Base-by-base conservation (phyloP, 2,329 filamentous ascomycete genomes). In the Stachybotrys chartarum region DNA sequence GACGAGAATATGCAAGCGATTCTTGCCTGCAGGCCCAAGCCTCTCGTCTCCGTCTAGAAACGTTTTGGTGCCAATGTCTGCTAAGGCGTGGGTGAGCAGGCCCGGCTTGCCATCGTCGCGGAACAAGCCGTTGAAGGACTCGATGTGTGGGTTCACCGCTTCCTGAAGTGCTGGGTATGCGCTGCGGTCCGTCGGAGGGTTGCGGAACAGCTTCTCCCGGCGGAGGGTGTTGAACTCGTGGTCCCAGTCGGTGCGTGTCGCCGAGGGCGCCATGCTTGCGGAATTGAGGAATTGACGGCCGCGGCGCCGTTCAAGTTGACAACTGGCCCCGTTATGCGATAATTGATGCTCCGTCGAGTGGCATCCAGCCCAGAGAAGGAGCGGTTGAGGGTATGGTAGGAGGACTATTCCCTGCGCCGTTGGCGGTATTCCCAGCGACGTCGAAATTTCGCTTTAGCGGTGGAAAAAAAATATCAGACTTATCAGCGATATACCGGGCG, bases 81-180 rank as follows among this genome's bases (percentile, higher is more conserved):
- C 84, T 58, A 97, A 71, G 12, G 82, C 91, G 60, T 90, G 85
- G 52, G 88, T 83, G 54, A 99, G 66, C 56, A 85, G 69, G 48
- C 77, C 72, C 14, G 68, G 70, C 60, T 71, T 73, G 52, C 89
- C 90, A 71, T 87, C 81, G 56, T 81, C 78, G 35, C 85, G 83
- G 68, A 97, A 95, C 51, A 97, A 80, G 53, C 86, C 86, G 77
- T 99, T 96, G 83, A 97, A 99, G 7, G 94, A 94, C 66, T 97
- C 87, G 64, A 97, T 88, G 72, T 99, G 94, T 52, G 94, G 94
- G 61, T 89, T 81, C 57, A 97, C 86, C n/a, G 93, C 90, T 58
- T 83, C 82, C 64, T 92, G 87, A 51, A 99, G 83, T 24, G 88
- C 82, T 14, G 94, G 94, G 68, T 96, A 97, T 57, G 93, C 91